These are phyloP conservation scores for Pichia sp. DNA, from an alignment of 1,139 yeast species.

Conservation along the genomic window DNA sequence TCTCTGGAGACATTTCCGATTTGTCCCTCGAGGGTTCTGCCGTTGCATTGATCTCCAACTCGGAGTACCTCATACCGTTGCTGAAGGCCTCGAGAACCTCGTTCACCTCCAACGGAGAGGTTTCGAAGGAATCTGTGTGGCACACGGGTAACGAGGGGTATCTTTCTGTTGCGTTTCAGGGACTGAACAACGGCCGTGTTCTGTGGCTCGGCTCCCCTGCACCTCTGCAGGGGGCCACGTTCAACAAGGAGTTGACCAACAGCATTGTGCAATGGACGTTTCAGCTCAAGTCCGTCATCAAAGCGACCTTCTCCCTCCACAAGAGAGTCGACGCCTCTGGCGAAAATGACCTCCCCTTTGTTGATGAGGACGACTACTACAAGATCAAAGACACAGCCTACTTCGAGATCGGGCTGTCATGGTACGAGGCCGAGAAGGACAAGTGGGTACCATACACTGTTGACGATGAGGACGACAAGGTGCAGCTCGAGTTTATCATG, in stretches of 20 bases:
- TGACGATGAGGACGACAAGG: conserved; percentile 35
- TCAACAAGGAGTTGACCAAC: conserved; percentile 33
- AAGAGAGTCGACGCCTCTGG: conserved; percentile 42
- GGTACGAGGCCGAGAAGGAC: conserved; percentile 46
- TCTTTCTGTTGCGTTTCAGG: conserved; percentile 79
- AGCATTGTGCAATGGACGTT: conserved; percentile 73
- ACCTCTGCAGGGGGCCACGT: conserved; percentile 41
- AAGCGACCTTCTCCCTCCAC: conserved; percentile 50
- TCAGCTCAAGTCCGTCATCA: conserved; percentile 59
- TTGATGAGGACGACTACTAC: conserved; percentile 37
- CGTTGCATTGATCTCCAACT: conserved; percentile 55
- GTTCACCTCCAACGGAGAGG: conserved; percentile 38
- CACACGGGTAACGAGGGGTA: conserved; percentile 78
- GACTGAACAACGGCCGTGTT: conserved; percentile 71
- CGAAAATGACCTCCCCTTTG: conserved; percentile 13
- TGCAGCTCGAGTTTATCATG: conserved; percentile 85
- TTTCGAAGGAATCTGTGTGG: conserved; percentile 60
- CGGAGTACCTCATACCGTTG: conserved; percentile 67
- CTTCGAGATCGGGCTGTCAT: conserved; percentile 63
- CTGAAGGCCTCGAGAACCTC: conserved; percentile 67
- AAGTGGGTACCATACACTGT: conserved; percentile 61
- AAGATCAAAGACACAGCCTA: conserved; percentile 67
- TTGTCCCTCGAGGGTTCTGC: conserved; percentile 37
- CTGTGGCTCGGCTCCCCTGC: conserved; percentile 73
- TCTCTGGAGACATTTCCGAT: neutral